Conservation (phyloP, 805 yeast species). For the Saturnispora sanitii region DNA sequence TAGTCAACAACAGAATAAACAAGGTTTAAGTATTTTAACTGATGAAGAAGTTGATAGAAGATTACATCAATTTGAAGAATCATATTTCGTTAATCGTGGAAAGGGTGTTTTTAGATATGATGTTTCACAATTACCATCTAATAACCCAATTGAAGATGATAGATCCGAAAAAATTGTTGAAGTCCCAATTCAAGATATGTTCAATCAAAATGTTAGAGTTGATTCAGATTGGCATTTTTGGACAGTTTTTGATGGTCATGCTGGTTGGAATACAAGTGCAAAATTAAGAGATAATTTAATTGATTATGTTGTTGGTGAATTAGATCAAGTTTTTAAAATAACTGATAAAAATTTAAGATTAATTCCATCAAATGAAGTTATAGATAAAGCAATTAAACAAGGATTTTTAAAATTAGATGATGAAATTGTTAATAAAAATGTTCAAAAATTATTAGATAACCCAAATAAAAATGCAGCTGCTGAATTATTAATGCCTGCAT, state of each 20-base stretch:
- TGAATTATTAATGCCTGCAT: constrained; percentile 78
- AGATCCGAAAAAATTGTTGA: constrained; percentile 74
- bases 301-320: constrained; percentile 63
- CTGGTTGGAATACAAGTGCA: constrained; percentile 91
- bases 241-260: constrained; percentile 95
- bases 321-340: constrained; percentile 55
- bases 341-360: constrained; percentile 42
- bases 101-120: constrained; percentile 86
- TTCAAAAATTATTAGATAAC: constrained; percentile 56
- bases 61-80: constrained; percentile 68
- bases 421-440: constrained; percentile 70
- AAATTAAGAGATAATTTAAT: constrained; percentile 73
- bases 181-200: constrained; percentile 56
- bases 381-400: constrained; percentile 69
- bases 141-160: constrained; percentile 92
- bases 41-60: constrained; percentile 65
- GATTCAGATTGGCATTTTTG: constrained; percentile 81
- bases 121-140: constrained; percentile 79
- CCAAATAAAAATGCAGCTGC: constrained; percentile 62
- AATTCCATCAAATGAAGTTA: constrained; percentile 56
- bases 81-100: constrained; percentile 70
- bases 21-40: constrained; percentile 45
- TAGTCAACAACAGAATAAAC: constrained; percentile 33
- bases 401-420: constrained; percentile 82
- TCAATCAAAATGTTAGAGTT: constrained; percentile 36